phyloP scores from a whole-genome alignment of 208 protist genomes.

The Spongospora subterranea region DNA sequence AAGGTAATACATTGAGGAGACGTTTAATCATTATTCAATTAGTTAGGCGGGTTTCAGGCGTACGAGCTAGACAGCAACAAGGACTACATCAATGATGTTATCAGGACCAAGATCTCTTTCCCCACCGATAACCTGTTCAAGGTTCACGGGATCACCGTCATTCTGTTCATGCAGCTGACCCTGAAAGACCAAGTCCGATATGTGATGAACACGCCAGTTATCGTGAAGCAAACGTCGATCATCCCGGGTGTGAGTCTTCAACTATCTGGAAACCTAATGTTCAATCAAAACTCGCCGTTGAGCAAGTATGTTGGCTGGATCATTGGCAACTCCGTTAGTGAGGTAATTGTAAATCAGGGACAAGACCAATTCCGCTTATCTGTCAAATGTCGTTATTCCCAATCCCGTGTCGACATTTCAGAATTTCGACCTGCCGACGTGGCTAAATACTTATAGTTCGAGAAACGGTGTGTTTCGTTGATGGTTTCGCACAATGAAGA shows the following conservation, averaged over 20 bases:
- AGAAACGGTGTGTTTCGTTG: constrained; percentile 13
- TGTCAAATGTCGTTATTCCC: not conserved
- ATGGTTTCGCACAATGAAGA: not conserved
- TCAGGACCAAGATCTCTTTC: not conserved
- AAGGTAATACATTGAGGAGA: not conserved
- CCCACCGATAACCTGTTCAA: not conserved
- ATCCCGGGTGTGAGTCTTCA: not conserved
- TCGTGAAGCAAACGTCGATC: not conserved
- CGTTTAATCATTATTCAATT: not conserved
- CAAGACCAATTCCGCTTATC: not conserved
- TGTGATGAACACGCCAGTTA: not conserved
- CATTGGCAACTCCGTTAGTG: not conserved
- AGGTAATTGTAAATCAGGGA: not conserved
- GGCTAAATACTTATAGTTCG: not conserved
- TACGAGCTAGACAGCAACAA: not conserved
- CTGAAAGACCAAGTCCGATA: not conserved
- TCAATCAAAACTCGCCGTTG: not conserved
- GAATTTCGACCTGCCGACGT: constrained; percentile 9
- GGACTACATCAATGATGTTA: not conserved
- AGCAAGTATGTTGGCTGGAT: not conserved
- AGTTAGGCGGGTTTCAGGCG: not conserved
- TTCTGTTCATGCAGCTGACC: not conserved
- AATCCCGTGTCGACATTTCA: not conserved
- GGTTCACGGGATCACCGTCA: not conserved
- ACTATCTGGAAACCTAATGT: not conserved